Conservation (phyloP, 768 basidiomycete species). For the Boletus fagicola region DNA sequence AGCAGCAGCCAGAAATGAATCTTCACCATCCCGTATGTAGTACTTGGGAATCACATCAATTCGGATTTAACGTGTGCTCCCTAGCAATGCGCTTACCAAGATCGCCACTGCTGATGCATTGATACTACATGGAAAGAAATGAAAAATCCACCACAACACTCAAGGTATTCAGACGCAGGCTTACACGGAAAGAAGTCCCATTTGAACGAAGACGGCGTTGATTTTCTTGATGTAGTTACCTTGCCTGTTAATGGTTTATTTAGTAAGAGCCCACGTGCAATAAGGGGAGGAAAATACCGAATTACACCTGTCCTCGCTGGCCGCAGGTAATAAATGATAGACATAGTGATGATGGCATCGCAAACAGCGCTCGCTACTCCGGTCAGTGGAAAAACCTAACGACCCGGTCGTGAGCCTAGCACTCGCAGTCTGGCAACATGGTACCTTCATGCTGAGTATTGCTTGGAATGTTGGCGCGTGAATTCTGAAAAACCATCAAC, state of each 20-base stretch:
- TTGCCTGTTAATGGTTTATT: no score
- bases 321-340: no score
- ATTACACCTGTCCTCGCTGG: no score
- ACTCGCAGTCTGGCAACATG: no score
- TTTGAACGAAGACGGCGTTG: no score
- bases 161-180: no score
- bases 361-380: conserved; percentile 17
- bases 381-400: conserved; percentile 9
- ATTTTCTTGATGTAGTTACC: no score
- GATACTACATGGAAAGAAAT: conserved; percentile 1
- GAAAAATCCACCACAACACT: background rate
- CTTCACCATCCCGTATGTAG: background rate
- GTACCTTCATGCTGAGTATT: conserved; percentile 8
- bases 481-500: conserved; percentile 5
- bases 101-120: conserved; percentile 7
- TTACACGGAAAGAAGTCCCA: no score
- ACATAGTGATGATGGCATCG: no score
- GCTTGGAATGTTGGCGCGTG: conserved; percentile 4
- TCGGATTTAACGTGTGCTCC: background rate
- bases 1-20: background rate
- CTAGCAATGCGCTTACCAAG: background rate
- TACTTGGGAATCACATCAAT: background rate
- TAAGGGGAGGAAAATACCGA: conserved; percentile 6
- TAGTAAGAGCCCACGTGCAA: background rate
- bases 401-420: background rate